Conservation (phyloP, 495 filamentous ascomycete genomes). For the Tuber brumale region DNA sequence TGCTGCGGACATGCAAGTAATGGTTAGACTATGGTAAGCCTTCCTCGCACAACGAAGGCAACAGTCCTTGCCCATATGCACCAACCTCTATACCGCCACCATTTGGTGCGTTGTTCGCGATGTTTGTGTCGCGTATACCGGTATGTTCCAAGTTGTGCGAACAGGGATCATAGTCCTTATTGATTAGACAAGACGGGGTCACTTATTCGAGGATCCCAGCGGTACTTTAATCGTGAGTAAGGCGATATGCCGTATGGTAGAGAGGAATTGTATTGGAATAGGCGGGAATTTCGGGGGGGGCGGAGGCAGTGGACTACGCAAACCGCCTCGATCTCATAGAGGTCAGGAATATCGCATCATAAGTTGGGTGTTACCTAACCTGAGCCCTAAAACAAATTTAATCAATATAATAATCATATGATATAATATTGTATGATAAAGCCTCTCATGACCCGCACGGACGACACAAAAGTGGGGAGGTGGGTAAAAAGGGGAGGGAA, state of each 20-base stretch:
- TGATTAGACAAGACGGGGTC: background rate
- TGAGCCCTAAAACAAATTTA: background rate
- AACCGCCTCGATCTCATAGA: background rate
- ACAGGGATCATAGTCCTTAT: background rate
- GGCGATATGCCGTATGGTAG: background rate
- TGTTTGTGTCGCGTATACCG: background rate
- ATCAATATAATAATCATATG: background rate
- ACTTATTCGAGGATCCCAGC: background rate
- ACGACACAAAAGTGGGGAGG: background rate
- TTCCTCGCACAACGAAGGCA: constrained; percentile 2
- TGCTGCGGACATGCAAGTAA: background rate
- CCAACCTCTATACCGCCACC: background rate
- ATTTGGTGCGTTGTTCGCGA: background rate
- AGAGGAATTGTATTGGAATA: background rate
- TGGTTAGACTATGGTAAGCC: background rate
- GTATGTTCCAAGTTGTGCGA: background rate
- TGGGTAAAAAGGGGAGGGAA: background rate
- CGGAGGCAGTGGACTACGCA: background rate
- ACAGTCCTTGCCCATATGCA: background rate
- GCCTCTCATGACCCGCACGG: background rate
- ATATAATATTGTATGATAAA: no score
- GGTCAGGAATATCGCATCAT: background rate
- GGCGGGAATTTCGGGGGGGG: background rate
- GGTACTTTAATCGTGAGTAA: background rate
- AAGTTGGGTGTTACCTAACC: background rate